phyloP scores from a whole-genome alignment of 164 flowering plant species.

The Chloranthus sessilifolius region DNA sequence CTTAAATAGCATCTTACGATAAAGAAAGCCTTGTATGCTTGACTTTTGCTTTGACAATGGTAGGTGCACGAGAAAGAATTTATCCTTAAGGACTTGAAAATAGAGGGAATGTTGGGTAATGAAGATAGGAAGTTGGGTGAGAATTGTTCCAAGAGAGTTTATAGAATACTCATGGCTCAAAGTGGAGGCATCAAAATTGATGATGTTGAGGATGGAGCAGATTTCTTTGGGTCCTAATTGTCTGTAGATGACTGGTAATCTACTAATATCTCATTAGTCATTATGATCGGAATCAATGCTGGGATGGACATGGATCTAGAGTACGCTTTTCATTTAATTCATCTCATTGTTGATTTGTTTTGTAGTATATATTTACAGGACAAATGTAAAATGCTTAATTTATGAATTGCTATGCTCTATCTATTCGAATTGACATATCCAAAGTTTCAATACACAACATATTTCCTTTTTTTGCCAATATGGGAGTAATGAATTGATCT shows the following conservation, averaged over 20 bases:
- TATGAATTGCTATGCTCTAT: too few relatives aligned
- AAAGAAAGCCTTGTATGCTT: not conserved
- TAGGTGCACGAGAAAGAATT: conserved; percentile 95
- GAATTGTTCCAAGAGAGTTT: conserved; percentile 87
- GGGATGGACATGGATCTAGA: too few relatives aligned
- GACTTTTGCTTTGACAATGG: not conserved
- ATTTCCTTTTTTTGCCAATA: too few relatives aligned
- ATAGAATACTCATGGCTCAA: conserved; percentile 92
- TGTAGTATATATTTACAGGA: too few relatives aligned
- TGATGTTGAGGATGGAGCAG: conserved; percentile 91
- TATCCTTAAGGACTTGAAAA: conserved; percentile 63
- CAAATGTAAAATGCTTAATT: too few relatives aligned
- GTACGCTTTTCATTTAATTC: too few relatives aligned
- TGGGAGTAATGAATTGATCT: too few relatives aligned
- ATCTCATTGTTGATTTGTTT: too few relatives aligned
- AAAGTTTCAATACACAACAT: too few relatives aligned
- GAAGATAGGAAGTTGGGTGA: conserved; percentile 82
- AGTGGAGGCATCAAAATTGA: conserved; percentile 73
- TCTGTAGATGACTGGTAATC: not conserved
- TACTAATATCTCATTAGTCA: too few relatives aligned
- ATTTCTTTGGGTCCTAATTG: conserved; percentile 37
- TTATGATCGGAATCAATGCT: too few relatives aligned
- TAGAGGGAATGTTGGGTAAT: conserved; percentile 54
- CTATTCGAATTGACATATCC: too few relatives aligned
- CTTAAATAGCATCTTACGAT: not conserved